Evolutionary conservation across 164 flowering plant species (phyloP).

Genomic region (Chimonanthus salicifolius): DNA sequence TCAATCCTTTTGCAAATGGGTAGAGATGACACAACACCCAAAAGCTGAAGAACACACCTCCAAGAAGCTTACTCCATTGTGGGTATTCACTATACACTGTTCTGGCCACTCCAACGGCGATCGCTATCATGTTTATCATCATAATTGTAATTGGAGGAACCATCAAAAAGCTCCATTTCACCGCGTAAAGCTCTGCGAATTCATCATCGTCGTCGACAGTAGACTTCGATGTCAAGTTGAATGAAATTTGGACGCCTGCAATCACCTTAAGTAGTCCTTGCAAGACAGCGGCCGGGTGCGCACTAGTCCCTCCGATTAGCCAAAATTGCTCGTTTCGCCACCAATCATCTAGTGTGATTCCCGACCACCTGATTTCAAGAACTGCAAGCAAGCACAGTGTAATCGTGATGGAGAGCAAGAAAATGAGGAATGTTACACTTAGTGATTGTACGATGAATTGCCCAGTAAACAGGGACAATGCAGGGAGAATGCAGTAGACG

Average conservation of each 20-base stretch:
- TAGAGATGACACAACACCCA: conserved; percentile 89
- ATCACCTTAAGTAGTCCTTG: conserved; percentile 84
- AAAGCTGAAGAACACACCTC: conserved; percentile 92
- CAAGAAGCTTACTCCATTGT: conserved; percentile 86
- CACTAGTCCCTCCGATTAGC: conserved; percentile 92
- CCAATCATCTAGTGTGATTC: conserved; percentile 86
- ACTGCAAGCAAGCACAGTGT: conserved; percentile 70
- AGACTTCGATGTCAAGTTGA: conserved; percentile 84
- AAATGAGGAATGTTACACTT: conserved; percentile 51
- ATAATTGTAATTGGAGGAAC: conserved; percentile 78
- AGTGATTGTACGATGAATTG: conserved; percentile 81
- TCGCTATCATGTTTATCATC: conserved; percentile 68
- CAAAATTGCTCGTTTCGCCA: conserved; percentile 98
- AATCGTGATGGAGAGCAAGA: conserved; percentile 58
- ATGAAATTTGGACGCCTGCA: conserved; percentile 86
- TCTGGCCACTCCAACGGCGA: conserved; percentile 68
- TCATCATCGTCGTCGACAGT: conserved; percentile 81
- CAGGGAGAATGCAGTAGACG: conserved; percentile 82
- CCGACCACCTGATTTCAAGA: conserved; percentile 86
- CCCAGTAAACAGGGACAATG: conserved; percentile 80
- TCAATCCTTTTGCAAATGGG: conserved; percentile 88
- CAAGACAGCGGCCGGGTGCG: conserved; percentile 86
- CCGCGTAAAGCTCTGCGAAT: conserved; percentile 70
- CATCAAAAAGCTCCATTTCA: conserved; percentile 82
- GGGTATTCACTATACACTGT: conserved; percentile 80